Conservation (phyloP, 2,329 filamentous ascomycete species). For the Fonsecaea multimorphosa region DNA sequence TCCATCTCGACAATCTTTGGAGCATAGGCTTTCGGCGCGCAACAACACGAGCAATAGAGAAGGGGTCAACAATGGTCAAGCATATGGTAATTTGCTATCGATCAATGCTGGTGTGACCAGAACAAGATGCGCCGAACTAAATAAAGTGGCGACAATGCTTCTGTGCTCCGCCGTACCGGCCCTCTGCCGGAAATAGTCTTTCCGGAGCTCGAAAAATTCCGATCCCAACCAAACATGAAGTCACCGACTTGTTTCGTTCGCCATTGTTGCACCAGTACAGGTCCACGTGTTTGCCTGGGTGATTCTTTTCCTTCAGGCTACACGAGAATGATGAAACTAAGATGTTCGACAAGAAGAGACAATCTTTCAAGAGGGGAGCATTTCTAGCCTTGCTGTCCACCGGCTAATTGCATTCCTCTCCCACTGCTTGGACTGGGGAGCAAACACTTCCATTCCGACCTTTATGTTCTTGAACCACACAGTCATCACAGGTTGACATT, state of each 20-base stretch:
- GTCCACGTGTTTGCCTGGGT: background rate
- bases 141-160: background rate
- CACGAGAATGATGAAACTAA: background rate
- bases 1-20: conserved; percentile 32
- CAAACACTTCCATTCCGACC: conserved; percentile 2
- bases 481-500: background rate
- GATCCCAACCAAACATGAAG: background rate
- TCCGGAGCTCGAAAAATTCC: background rate
- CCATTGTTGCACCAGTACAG: background rate
- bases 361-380: conserved; percentile 2
- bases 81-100: background rate
- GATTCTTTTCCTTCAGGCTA: background rate
- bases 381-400: conserved; percentile 13
- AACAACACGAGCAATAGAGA: conserved; percentile 22
- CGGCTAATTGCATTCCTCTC: conserved; percentile 11
- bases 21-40: conserved; percentile 29
- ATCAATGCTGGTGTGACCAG: background rate
- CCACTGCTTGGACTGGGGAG: conserved; percentile 15
- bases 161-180: background rate
- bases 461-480: background rate
- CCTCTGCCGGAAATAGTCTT: background rate
- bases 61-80: background rate
- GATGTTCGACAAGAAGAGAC: background rate
- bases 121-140: background rate
- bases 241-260: background rate